A percentile compares a stretch with the other conserved stretches of the same genome.
These are phyloP conservation scores for Picochlorum sp. DNA, from an alignment of 139 green algal genomes.

Conservation along the genomic window DNA sequence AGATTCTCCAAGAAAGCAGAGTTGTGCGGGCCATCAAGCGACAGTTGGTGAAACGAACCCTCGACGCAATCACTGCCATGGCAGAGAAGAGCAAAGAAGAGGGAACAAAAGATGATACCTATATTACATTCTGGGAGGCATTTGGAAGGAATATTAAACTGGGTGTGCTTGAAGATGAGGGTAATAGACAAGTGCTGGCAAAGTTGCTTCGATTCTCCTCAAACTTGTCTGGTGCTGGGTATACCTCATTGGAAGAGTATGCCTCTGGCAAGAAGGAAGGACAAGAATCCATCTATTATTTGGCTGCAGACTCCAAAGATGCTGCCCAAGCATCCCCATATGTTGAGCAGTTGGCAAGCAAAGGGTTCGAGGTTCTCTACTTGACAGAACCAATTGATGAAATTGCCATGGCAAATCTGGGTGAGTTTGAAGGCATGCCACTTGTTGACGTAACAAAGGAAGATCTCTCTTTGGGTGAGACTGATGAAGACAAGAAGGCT, in stretches of 20 bases:
- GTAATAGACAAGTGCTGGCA: slow-evolving; percentile 56
- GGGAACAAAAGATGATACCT: slow-evolving; percentile 55
- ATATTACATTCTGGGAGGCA: slow-evolving; percentile 79
- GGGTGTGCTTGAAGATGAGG: slow-evolving; percentile 86
- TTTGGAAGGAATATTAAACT: slow-evolving; percentile 79
- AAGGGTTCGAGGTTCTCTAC: slow-evolving; percentile 83
- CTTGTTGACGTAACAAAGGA: slow-evolving; percentile 93
- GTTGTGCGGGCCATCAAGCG: slow-evolving; percentile 88
- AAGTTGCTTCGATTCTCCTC: slow-evolving; percentile 65
- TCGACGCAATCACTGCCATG: slow-evolving; percentile 91
- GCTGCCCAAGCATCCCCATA: slow-evolving; percentile 15
- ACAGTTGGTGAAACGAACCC: slow-evolving; percentile 77
- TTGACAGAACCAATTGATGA: slow-evolving; percentile 96
- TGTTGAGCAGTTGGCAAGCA: slow-evolving; percentile 28
- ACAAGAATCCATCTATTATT: slow-evolving; percentile 93
- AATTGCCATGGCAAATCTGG: slow-evolving; percentile 74
- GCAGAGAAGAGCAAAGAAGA: slow-evolving; percentile 45
- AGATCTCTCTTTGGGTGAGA: slow-evolving; percentile 65
- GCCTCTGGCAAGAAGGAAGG: slow-evolving; percentile 81
- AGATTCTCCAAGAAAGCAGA: slow-evolving; percentile 92
- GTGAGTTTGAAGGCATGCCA: slow-evolving; percentile 72
- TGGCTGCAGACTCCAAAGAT: slow-evolving; percentile 49
- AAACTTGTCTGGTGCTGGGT: slow-evolving; percentile 20
- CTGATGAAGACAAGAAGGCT: slow-evolving; percentile 43
- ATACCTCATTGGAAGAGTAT: slow-evolving; percentile 76